These are phyloP conservation scores for Coemansia sp. DNA, from an alignment of 192 early-diverging fungal genomes.

Conservation along the genomic window DNA sequence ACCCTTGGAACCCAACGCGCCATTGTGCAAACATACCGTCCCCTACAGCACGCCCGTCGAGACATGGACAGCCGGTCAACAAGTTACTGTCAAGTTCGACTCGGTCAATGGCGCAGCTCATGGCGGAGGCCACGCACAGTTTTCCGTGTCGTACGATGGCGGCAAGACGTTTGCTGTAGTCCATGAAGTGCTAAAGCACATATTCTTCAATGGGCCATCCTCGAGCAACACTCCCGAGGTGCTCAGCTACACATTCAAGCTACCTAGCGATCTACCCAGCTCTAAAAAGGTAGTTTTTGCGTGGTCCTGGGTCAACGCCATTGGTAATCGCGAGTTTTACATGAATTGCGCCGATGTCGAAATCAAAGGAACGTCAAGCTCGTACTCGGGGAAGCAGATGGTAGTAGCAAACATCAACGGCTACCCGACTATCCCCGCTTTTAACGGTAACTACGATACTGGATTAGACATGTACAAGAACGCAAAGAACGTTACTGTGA, in stretches of 20 bases:
- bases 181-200: constrained; percentile 43
- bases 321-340: constrained; percentile 66
- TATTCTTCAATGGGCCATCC: constrained; percentile 17
- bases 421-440: constrained; percentile 35
- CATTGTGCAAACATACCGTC: constrained; percentile 24
- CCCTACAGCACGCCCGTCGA: constrained; percentile 23
- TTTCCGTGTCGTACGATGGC: constrained; percentile 61
- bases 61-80: constrained; percentile 47
- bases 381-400: constrained; percentile 39
- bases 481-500: constrained; percentile 18
- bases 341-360: constrained; percentile 61
- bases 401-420: constrained; percentile 42
- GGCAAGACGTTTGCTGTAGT: constrained; percentile 65
- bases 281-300: constrained; percentile 56
- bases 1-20: constrained; percentile 10
- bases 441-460: constrained; percentile 17
- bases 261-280: constrained; percentile 55
- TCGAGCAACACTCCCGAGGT: constrained; percentile 8
- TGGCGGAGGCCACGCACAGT: constrained; percentile 65
- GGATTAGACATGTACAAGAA: constrained; percentile 17
- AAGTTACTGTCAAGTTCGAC: constrained; percentile 47
- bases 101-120: constrained; percentile 24
- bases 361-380: constrained; percentile 42
- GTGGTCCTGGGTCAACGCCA: constrained; percentile 66
- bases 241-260: constrained; percentile 32